Base-by-base conservation (phyloP, 495 filamentous ascomycete species). In the Xylaria bambusicola region DNA sequence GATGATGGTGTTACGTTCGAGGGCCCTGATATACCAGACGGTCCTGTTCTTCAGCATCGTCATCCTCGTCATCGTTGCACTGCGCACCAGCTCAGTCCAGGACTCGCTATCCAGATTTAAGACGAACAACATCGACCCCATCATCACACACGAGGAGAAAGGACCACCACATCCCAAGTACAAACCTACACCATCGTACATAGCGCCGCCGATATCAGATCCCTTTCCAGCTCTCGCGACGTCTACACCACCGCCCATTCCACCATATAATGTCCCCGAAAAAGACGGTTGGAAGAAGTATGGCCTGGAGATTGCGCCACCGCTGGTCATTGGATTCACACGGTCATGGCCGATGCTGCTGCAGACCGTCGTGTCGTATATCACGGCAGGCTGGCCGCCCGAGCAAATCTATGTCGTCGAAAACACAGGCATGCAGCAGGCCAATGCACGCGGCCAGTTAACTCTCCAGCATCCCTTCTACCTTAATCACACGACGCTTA, bases 381-480 rank as follows among this genome's bases (percentile, higher is more conserved):
- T 87, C 49, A 78, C 82, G 1, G 80, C 84, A 0, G 85, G 84
- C 20, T 86, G 84, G 84, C 85, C 85, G 2, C 65, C 83, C 0
- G 68, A 73, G 31, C 79, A 86, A 60, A 86, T 88, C 60, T 82
- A 80, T 56, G 76, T 87, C 2, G 72, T 87, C 48, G 85, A 87
- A 54, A 88, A 88, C 68, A 87, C 82, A 2, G 85, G 85, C 2
- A 77, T 79, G 33, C 84, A 86, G 66, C 72, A 82, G 38, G 74
- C 76, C 13, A 87, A 87, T 60, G 62, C 67, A 21, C 69, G 75
- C 10, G 80, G 82, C 1, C 68, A 74, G 29, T 72, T 87, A 2
- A 75, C 78, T 9, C 68, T 83, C 0, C 81, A 86, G 58, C 86
- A 87, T 61, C 84, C 84, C 12, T 87, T 84, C 73, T 86, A 75